These are phyloP conservation scores for Mycena kentingensis DNA, from an alignment of 768 basidiomycete species.

Conservation along the genomic window DNA sequence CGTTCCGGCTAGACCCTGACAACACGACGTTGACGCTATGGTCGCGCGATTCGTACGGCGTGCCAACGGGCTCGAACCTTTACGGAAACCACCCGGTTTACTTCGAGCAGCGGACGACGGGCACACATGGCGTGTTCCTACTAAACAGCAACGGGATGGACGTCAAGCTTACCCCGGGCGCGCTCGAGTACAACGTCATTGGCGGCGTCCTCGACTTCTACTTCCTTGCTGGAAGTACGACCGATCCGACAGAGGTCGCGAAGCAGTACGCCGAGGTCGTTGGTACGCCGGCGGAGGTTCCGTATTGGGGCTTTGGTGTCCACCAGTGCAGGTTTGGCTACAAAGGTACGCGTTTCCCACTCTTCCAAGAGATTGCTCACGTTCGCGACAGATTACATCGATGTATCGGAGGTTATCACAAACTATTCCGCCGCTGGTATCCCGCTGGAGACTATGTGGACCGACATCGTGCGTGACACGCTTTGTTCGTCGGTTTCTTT, in stretches of 20 bases:
- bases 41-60: constrained; percentile 65
- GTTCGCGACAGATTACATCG: constrained; percentile 50
- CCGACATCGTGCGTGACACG: constrained; percentile 56
- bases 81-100: constrained; percentile 77
- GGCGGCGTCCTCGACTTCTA: constrained; percentile 80
- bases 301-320: constrained; percentile 73
- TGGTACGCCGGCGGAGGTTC: constrained; percentile 69
- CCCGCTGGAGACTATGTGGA: constrained; percentile 80
- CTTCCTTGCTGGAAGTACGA: constrained; percentile 70
- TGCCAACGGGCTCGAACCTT: constrained; percentile 61
- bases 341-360: constrained; percentile 40
- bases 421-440: constrained; percentile 63
- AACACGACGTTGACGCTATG: constrained; percentile 57
- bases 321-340: constrained; percentile 78
- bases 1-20: constrained; percentile 57
- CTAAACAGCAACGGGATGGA: constrained; percentile 79
- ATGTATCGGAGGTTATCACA: constrained; percentile 61
- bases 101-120: constrained; percentile 65
- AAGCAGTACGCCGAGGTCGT: constrained; percentile 70
- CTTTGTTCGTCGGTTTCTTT: not conserved
- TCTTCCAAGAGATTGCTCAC: not conserved
- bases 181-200: constrained; percentile 75
- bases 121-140: constrained; percentile 71
- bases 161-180: constrained; percentile 58
- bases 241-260: constrained; percentile 57